These are phyloP conservation scores for Paraglomus brasilianum DNA, from an alignment of 192 early-diverging fungal species.

Conservation along the genomic window DNA sequence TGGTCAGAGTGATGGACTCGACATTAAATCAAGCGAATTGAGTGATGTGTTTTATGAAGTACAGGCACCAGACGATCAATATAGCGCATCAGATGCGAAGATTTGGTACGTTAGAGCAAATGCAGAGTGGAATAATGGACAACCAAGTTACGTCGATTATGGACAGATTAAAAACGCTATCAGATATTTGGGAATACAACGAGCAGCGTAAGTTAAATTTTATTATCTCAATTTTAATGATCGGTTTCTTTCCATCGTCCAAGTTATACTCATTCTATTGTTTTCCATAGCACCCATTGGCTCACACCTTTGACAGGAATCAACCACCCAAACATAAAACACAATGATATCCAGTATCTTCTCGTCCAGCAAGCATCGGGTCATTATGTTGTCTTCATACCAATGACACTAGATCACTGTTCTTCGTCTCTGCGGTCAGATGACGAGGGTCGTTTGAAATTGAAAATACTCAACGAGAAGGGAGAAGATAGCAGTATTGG, in stretches of 20 bases:
- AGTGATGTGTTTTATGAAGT: not conserved
- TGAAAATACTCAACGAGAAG: not conserved
- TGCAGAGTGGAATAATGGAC: not conserved
- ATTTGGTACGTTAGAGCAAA: not conserved
- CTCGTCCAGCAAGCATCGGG: conserved; percentile 24
- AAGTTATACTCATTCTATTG: no score
- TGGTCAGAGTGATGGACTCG: not conserved
- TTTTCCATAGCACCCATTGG: conserved; percentile 1
- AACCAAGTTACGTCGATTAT: not conserved
- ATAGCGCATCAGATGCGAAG: not conserved
- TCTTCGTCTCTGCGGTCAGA: conserved; percentile 7
- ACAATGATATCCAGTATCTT: conserved; percentile 18
- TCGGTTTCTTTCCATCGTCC: not conserved
- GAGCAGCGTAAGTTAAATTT: not conserved
- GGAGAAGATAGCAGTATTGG: not conserved
- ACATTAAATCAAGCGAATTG: not conserved
- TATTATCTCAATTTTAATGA: not conserved
- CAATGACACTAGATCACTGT: conserved; percentile 1
- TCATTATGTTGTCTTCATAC: conserved; percentile 12
- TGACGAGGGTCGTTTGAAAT: conserved; percentile 7
- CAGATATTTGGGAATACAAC: conserved; percentile 10
- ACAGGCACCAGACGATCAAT: not conserved
- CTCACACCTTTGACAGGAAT: conserved; percentile 4
- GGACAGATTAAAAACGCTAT: conserved; percentile 1
- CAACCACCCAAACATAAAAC: not conserved